Conservation (phyloP, 768 basidiomycete genomes). For the Tricholoma bakamatsutake region DNA sequence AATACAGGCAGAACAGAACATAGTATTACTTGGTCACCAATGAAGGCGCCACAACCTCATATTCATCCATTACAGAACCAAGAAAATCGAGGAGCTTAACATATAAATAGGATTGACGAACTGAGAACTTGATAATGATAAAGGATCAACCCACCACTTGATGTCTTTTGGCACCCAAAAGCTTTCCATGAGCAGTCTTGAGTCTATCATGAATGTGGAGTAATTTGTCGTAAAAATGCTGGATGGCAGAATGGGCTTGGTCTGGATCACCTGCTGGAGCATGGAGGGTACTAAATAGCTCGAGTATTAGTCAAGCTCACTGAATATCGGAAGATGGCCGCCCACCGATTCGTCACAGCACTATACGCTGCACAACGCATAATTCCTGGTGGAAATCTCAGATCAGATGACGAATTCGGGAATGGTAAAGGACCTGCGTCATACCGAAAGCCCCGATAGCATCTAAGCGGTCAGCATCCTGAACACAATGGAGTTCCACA, state of each 20-base stretch:
- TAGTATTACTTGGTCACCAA: not conserved
- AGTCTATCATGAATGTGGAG: conserved; percentile 66
- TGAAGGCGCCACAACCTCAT: not conserved
- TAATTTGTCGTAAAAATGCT: conserved; percentile 86
- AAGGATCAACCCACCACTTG: conserved; percentile 43
- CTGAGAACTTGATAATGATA: not conserved
- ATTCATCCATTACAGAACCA: conserved; percentile 12
- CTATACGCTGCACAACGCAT: conserved; percentile 68
- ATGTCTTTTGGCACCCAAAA: conserved; percentile 67
- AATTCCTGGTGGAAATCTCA: conserved; percentile 33
- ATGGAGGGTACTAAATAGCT: conserved; percentile 33
- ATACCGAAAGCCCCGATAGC: conserved; percentile 78
- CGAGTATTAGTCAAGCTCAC: not conserved
- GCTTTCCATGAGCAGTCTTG: conserved; percentile 70
- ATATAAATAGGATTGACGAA: not conserved
- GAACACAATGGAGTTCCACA: conserved; percentile 74
- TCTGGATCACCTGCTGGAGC: conserved; percentile 43
- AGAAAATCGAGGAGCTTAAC: conserved; percentile 13
- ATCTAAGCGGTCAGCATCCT: conserved; percentile 75
- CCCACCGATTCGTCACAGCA: conserved; percentile 44
- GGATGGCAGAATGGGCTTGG: conserved; percentile 49
- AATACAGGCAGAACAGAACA: not conserved
- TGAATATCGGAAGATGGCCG: not conserved
- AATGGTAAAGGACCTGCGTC: conserved; percentile 2
- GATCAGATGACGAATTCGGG: not conserved